Percentiles rank a stretch among this genome's conserved stretches.
phyloP scores from a whole-genome alignment of 2,329 filamentous ascomycete species.

The Alternaria sp. region DNA sequence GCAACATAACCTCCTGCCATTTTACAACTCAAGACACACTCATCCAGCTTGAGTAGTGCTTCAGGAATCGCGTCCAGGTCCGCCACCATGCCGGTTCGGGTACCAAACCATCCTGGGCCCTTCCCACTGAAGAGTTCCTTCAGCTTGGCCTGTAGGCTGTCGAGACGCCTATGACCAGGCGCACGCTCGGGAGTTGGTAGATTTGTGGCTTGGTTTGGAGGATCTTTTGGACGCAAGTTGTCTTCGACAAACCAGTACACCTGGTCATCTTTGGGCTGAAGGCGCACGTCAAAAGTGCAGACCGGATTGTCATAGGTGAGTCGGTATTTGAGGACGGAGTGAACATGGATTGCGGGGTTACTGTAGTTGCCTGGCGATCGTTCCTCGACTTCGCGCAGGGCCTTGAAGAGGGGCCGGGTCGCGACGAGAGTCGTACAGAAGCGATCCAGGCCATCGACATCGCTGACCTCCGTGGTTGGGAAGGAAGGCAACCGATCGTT shows the following conservation, averaged over 20 bases:
- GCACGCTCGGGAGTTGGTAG: slow-evolving; percentile 33
- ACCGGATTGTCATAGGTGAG: slow-evolving; percentile 50
- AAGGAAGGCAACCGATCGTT: slow-evolving; percentile 65
- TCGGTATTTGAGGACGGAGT: slow-evolving; percentile 45
- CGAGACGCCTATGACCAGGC: slow-evolving; percentile 35
- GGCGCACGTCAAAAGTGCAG: slow-evolving; percentile 48
- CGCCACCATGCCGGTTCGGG: slow-evolving; percentile 48
- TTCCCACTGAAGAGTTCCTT: slow-evolving; percentile 40
- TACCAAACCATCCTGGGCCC: slow-evolving; percentile 47
- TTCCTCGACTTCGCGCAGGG: slow-evolving; percentile 66
- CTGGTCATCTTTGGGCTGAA: slow-evolving; percentile 40
- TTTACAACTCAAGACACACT: slow-evolving; percentile 43
- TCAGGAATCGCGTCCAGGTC: slow-evolving; percentile 43
- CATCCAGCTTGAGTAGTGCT: slow-evolving; percentile 48
- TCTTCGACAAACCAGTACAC: slow-evolving; percentile 49
- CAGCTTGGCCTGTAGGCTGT: slow-evolving; percentile 40
- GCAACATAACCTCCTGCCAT: slow-evolving; percentile 36
- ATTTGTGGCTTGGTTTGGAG: slow-evolving; percentile 14
- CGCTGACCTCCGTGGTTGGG: slow-evolving; percentile 60
- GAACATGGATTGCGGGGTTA: slow-evolving; percentile 44
- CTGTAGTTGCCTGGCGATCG: slow-evolving; percentile 44
- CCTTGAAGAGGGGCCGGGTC: slow-evolving; percentile 69
- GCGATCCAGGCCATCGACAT: slow-evolving; percentile 56
- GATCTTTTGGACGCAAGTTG: slow-evolving; percentile 26
- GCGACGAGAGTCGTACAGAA: slow-evolving; percentile 64